A percentile compares a stretch with the other conserved stretches of the same genome.
Conservation (phyloP, 1,284 basidiomycete species). For the Microbotryum silenes-acaulis region DNA sequence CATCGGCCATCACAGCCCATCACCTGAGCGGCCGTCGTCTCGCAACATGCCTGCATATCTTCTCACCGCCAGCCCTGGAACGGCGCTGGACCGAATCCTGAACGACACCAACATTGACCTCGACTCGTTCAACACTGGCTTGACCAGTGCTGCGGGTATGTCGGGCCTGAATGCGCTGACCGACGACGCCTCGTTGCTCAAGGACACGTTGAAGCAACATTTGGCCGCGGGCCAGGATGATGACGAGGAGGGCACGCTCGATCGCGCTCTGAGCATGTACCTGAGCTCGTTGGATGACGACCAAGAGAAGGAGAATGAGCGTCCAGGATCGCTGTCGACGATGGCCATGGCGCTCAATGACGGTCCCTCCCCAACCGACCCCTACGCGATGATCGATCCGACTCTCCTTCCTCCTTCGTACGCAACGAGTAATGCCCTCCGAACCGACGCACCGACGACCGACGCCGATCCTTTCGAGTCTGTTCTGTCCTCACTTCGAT, state of each 20-base stretch:
- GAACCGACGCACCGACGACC: constrained; percentile 11
- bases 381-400: not conserved
- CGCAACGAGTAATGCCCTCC: not conserved
- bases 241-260: not conserved
- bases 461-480: constrained; percentile 23
- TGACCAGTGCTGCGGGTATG: not conserved
- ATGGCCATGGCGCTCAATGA: not conserved
- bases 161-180: not conserved
- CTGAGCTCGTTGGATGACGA: too few relatives aligned
- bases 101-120: constrained; percentile 29
- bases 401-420: not conserved
- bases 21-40: constrained; percentile 3
- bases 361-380: too few relatives aligned
- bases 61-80: constrained; percentile 33
- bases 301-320: not conserved
- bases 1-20: constrained; percentile 16
- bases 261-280: constrained; percentile 13
- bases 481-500: constrained; percentile 24
- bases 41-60: constrained; percentile 24
- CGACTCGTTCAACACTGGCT: not conserved
- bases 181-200: too few relatives aligned
- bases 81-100: constrained; percentile 29
- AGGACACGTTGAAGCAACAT: too few relatives aligned
- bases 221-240: not conserved
- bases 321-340: not conserved